Base-by-base conservation (phyloP, 345 rosid genomes). In the Barbarea vulgaris region DNA sequence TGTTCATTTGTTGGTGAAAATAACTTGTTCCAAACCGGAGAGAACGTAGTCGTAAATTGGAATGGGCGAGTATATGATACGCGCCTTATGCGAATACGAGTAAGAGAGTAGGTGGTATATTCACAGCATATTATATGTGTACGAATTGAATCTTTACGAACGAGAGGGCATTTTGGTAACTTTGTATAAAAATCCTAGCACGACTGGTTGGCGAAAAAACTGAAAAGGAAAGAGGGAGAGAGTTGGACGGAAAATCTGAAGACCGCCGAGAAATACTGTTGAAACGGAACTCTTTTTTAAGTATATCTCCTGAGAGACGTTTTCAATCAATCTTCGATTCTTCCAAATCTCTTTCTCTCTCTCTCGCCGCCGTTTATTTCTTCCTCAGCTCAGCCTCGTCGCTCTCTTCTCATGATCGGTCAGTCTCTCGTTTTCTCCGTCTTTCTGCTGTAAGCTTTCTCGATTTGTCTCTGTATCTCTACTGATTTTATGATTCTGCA, bases 401-500 rank as follows among this genome's bases (percentile, higher is more conserved):
- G 22, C 36, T 42, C 67, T 42, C 67, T 63, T 63, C 67, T 63
- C 31, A 63, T 63, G 52, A 63, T 63, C 51, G 36, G 67, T 63
- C 22, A 41, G 36, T 42, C 24, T 41, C 67, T 63, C 24, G 36
- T 63, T 63, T 30, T 34, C 30, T 59, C 28, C 46, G 64, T 59
- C 47, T 12, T 12, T 36, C 3, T 59, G 1, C 64, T 12, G 28
- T 58, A 19, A 34, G 19, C 6, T 22, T 50, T 50, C 36, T 14
- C 12, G 21, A 55, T 55, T 48, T 55, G 9, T 14, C 18, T 53
- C 17, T 30, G 18, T 6, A 6, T 54, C 59, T 54, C 59, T 54
- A 27, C 33, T 54, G 59, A 54, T 53, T 53, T 52, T 53, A 53
- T 6, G 18, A 53, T 53, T 24, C 7, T 24, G 13, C 58, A 24